These are phyloP conservation scores for Thelephora ganbajun DNA, from an alignment of 768 basidiomycete genomes.

Conservation along the genomic window DNA sequence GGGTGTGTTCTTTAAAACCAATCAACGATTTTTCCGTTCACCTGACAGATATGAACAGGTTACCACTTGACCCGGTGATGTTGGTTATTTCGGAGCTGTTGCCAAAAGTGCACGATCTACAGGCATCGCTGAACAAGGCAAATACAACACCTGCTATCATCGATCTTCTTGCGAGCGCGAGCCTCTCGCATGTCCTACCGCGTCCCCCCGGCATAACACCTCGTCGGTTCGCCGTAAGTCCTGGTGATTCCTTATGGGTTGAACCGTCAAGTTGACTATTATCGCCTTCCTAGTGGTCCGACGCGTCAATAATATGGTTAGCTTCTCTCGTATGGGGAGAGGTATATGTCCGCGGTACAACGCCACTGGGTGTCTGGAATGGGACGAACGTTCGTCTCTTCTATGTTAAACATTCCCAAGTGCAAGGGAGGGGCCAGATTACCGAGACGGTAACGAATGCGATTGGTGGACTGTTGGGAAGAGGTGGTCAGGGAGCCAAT, in stretches of 20 bases:
- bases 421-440: slow-evolving; percentile 46
- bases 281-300: slow-evolving; percentile 60
- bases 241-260: background rate
- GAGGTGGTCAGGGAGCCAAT: slow-evolving; percentile 4
- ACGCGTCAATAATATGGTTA: slow-evolving; percentile 83
- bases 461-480: slow-evolving; percentile 62
- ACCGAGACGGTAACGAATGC: slow-evolving; percentile 71
- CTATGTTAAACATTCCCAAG: slow-evolving; percentile 76
- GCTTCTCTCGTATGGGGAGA: slow-evolving; percentile 94
- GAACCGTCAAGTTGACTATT: slow-evolving; percentile 5
- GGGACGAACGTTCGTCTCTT: slow-evolving; percentile 82
- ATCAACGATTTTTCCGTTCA: background rate
- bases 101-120: slow-evolving; percentile 73
- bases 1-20: slow-evolving; percentile 37
- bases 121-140: slow-evolving; percentile 46
- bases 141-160: slow-evolving; percentile 56
- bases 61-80: slow-evolving; percentile 83
- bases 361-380: slow-evolving; percentile 82
- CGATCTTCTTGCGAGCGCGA: slow-evolving; percentile 60
- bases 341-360: slow-evolving; percentile 82
- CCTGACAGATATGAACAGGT: slow-evolving; percentile 24
- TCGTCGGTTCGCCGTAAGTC: slow-evolving; percentile 62
- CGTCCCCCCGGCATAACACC: slow-evolving; percentile 48
- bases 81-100: slow-evolving; percentile 78
- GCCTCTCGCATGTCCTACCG: slow-evolving; percentile 62